These are phyloP conservation scores for Austroboletus festivus DNA, from an alignment of 768 basidiomycete species.

Conservation along the genomic window DNA sequence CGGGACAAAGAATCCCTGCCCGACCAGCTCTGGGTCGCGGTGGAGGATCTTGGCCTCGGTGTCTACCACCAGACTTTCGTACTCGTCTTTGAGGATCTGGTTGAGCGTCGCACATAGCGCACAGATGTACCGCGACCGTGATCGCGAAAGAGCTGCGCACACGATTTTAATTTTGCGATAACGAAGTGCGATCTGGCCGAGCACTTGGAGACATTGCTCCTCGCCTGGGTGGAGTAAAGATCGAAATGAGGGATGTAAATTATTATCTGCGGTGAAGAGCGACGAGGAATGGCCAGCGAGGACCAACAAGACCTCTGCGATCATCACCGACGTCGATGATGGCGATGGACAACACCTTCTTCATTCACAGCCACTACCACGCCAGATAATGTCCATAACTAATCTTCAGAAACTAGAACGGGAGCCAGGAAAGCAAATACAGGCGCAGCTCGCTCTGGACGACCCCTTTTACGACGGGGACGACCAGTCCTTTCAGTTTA, in stretches of 20 bases:
- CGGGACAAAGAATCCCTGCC: slow-evolving; percentile 80
- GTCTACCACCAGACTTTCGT: slow-evolving; percentile 73
- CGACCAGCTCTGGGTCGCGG: slow-evolving; percentile 74
- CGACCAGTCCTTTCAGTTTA: slow-evolving; percentile 51
- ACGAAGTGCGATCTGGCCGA: slow-evolving; percentile 70
- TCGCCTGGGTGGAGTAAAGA: slow-evolving; percentile 88
- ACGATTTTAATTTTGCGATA: slow-evolving; percentile 70
- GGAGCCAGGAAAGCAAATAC: slow-evolving; percentile 24
- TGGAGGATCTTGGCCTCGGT: slow-evolving; percentile 78
- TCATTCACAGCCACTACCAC: too few species aligned
- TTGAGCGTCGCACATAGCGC: slow-evolving; percentile 73
- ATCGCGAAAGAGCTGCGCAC: slow-evolving; percentile 48
- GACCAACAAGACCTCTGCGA: slow-evolving; percentile 83
- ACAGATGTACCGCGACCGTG: slow-evolving; percentile 72
- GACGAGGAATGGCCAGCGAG: slow-evolving; percentile 87
- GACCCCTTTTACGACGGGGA: slow-evolving; percentile 68
- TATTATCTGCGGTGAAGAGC: slow-evolving; percentile 63
- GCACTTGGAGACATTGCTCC: slow-evolving; percentile 74
- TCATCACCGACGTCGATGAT: slow-evolving; percentile 47
- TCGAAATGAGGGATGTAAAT: slow-evolving; percentile 59
- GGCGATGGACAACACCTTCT: slow-evolving; percentile 1
- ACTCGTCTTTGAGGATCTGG: slow-evolving; percentile 74
- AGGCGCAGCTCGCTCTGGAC: slow-evolving; percentile 44
- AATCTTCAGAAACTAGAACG: slow-evolving; percentile 15
- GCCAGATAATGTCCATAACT: too few species aligned